Conservation (phyloP, 345 rosid species). For the Eucalyptus pauciflora region DNA sequence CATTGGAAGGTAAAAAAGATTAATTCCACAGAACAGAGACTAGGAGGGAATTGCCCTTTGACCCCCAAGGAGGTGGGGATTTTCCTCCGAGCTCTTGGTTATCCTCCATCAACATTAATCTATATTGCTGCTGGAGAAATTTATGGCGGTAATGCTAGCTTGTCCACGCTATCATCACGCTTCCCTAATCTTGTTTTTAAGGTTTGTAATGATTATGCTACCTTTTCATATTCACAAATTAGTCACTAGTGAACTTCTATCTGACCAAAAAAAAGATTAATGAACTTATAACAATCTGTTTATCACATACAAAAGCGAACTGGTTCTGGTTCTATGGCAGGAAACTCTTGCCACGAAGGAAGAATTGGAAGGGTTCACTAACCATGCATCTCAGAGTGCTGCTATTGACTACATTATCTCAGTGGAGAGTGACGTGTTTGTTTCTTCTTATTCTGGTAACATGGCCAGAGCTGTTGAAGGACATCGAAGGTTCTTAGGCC, state of each 20-base stretch:
- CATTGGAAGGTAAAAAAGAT: slow-evolving; percentile 94
- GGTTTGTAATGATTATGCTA: slow-evolving; percentile 27
- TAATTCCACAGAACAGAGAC: slow-evolving; percentile 81
- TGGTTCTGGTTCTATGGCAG: slow-evolving; percentile 14
- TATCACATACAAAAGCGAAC: not conserved
- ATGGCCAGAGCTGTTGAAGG: slow-evolving; percentile 99
- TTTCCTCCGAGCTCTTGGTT: slow-evolving; percentile 80
- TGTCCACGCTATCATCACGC: slow-evolving; percentile 46
- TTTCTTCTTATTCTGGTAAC: slow-evolving; percentile 87
- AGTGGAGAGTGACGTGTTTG: slow-evolving; percentile 73
- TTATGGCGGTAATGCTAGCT: slow-evolving; percentile 70
- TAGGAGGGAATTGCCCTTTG: slow-evolving; percentile 74
- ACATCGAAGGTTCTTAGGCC: slow-evolving; percentile 88
- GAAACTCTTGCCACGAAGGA: slow-evolving; percentile 50
- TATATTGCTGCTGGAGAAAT: slow-evolving; percentile 91
- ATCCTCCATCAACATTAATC: slow-evolving; percentile 53
- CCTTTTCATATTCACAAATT: not conserved
- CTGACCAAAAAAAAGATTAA: not conserved
- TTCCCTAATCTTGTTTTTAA: slow-evolving; percentile 78
- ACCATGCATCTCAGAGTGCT: slow-evolving; percentile 74
- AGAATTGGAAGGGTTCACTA: slow-evolving; percentile 50
- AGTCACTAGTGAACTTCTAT: not conserved
- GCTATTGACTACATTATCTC: slow-evolving; percentile 95
- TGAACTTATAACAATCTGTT: not conserved
- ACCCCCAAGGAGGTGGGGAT: slow-evolving; percentile 91